phyloP scores from a whole-genome alignment of 2,329 filamentous ascomycete species.

The Colletotrichum magnum region DNA sequence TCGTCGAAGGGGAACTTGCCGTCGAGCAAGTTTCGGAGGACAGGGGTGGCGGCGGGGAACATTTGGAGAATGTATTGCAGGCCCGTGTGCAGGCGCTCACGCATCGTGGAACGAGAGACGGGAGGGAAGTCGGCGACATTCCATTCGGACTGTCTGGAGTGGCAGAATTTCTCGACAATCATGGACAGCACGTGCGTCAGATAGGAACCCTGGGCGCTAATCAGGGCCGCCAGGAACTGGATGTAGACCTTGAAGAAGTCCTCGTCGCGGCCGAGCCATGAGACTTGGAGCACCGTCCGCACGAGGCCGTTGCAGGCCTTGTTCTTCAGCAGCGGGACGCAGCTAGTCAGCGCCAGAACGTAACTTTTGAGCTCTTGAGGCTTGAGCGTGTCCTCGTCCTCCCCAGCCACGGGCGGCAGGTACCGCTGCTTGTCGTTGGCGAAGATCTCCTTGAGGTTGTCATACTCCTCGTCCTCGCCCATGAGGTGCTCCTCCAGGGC shows the following conservation, averaged over 20 bases:
- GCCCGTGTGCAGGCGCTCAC: conserved; percentile 81
- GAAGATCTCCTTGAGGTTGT: conserved; percentile 73
- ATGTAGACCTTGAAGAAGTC: conserved; percentile 77
- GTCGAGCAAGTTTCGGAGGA: conserved; percentile 77
- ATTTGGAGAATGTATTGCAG: conserved; percentile 83
- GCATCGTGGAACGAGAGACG: conserved; percentile 76
- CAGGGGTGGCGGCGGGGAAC: conserved; percentile 82
- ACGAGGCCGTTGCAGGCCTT: conserved; percentile 72
- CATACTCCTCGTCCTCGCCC: conserved; percentile 73
- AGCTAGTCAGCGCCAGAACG: conserved; percentile 74
- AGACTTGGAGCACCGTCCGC: conserved; percentile 70
- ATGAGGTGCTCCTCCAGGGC: conserved; percentile 70
- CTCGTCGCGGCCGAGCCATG: conserved; percentile 76
- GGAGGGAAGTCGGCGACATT: conserved; percentile 66
- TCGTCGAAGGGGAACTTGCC: conserved; percentile 82
- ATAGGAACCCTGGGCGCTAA: conserved; percentile 87
- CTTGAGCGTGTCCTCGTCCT: conserved; percentile 62
- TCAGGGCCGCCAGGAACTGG: conserved; percentile 78
- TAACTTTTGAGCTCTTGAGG: conserved; percentile 72
- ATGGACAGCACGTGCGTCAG: conserved; percentile 81
- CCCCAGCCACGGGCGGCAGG: conserved; percentile 55
- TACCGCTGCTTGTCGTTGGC: conserved; percentile 62
- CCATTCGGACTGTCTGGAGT: conserved; percentile 61
- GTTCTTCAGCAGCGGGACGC: conserved; percentile 71
- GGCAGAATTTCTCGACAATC: conserved; percentile 84